These are phyloP conservation scores for Fusarium sp. DNA, from an alignment of 2,329 filamentous ascomycete species.

Conservation along the genomic window DNA sequence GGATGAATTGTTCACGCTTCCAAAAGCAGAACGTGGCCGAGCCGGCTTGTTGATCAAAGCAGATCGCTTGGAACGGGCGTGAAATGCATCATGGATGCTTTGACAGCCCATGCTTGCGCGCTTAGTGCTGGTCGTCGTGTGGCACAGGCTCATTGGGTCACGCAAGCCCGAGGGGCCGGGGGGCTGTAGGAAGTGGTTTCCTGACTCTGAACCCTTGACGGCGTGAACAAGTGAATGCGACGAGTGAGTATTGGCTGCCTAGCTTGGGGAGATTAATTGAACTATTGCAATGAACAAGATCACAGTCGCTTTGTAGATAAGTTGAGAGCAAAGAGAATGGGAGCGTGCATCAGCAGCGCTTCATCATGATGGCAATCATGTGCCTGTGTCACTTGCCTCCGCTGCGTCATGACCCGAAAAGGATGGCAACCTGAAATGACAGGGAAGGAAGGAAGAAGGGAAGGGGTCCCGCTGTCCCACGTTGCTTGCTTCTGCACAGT, in stretches of 20 bases:
- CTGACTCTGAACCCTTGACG: constrained; percentile 16
- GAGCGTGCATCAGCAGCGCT: constrained; percentile 7
- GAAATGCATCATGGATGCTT: constrained; percentile 19
- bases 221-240: constrained; percentile 27
- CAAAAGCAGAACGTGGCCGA: constrained; percentile 8
- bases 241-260: constrained; percentile 7
- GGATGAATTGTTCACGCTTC: neutral
- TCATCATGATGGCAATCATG: constrained; percentile 33
- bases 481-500: neutral
- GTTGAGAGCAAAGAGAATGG: neutral
- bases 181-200: constrained; percentile 17
- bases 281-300: neutral
- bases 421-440: constrained; percentile 16
- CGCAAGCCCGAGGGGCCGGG: constrained; percentile 33
- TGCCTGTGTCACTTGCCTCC: constrained; percentile 26
- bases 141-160: constrained; percentile 46
- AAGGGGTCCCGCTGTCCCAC: constrained; percentile 17
- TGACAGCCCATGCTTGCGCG: constrained; percentile 20
- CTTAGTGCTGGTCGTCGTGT: constrained; percentile 40
- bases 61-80: constrained; percentile 33
- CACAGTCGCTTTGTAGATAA: neutral
- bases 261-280: neutral
- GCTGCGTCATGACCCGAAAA: constrained; percentile 35
- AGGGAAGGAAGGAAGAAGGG: constrained; percentile 2
- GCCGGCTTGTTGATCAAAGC: constrained; percentile 22